Evolutionary conservation across 139 green algal genomes (phyloP).

Genomic region (Chlamydomonas urium): DNA sequence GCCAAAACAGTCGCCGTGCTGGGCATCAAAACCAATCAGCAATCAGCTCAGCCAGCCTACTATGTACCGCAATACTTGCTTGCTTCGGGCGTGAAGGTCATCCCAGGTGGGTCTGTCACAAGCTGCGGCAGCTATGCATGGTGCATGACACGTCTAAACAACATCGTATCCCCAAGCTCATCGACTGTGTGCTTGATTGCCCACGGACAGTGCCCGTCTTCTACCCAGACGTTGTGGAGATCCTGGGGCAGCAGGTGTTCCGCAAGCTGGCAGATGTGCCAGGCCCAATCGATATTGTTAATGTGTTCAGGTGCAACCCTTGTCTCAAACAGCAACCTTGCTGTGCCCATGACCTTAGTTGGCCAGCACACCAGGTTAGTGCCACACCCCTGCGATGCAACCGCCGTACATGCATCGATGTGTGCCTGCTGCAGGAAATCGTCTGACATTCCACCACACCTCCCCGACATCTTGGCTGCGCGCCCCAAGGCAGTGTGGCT

Average conservation of each 20-base stretch:
- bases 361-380: too few relatives aligned
- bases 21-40: conserved; percentile 49
- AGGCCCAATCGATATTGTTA: conserved; percentile 37
- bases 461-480: conserved; percentile 53
- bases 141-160: too few relatives aligned
- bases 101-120: too few relatives aligned
- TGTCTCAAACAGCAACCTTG: neutral
- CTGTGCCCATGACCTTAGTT: neutral
- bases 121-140: too few relatives aligned
- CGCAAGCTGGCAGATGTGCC: conserved; percentile 39
- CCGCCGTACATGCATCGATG: conserved; percentile 1
- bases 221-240: conserved; percentile 47
- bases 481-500: conserved; percentile 51
- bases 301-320: conserved; percentile 36
- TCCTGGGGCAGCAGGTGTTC: conserved; percentile 50
- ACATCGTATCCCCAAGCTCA: too few relatives aligned
- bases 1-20: conserved; percentile 54
- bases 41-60: conserved; percentile 44
- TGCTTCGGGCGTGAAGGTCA: conserved; percentile 38
- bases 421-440: conserved; percentile 22
- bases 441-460: conserved; percentile 31
- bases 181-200: too few relatives aligned
- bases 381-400: too few relatives aligned
- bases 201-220: conserved; percentile 60
- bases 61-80: conserved; percentile 54